Evolutionary conservation across 2,329 filamentous ascomycete species (phyloP), one percentile per base, ranked within the genome.

Genomic region (Lojkania enalia): DNA sequence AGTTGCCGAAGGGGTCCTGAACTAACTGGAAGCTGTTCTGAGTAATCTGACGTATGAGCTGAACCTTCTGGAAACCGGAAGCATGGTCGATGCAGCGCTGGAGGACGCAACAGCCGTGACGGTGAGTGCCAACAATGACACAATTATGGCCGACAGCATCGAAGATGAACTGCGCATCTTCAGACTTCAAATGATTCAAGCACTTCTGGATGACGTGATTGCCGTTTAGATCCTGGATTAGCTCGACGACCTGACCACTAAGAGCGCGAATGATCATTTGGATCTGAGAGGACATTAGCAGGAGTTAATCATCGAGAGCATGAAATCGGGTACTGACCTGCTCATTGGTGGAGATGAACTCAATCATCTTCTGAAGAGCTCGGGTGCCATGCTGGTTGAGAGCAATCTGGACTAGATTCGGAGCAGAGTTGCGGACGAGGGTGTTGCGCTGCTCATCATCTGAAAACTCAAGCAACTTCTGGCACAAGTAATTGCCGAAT

Each of bases 161-260:
- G 61, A 97, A 97, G 67, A 99, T 97, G 77, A 99, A 99, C 68
- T 95, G 86, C 11, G 91, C 89, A 69, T 97, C 88, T 38, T 81
- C 75, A 1, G 90, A 79, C 53, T 84, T 86, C 29, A 99, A 85
- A 70, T 95, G 95, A 75, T 97, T 99, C 42, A 99, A 81, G 64
- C 94, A 99, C 75, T 99, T 99, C 74, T 99, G 94, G 54, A 99
- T 96, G 62, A 99, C 94, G 63, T 99, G 94, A 63, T 99, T 99
- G 69, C 94, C 94, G 65, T 99, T 99, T 41, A 99, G 79, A 61
- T 99, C 94, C 69, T 99, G 90, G 51, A 99, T 96, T 42, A 99
- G 81, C 59, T 94, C 87, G 15, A 99, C 94, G 37, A 99, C 94
- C 48, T 88, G 84, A 66, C 84, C 80, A 52, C 85, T 82, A 39